Evolutionary conservation across 768 basidiomycete genomes (phyloP), one percentile per base, ranked within the genome.

Genomic region (Leccinum ochraceum): DNA sequence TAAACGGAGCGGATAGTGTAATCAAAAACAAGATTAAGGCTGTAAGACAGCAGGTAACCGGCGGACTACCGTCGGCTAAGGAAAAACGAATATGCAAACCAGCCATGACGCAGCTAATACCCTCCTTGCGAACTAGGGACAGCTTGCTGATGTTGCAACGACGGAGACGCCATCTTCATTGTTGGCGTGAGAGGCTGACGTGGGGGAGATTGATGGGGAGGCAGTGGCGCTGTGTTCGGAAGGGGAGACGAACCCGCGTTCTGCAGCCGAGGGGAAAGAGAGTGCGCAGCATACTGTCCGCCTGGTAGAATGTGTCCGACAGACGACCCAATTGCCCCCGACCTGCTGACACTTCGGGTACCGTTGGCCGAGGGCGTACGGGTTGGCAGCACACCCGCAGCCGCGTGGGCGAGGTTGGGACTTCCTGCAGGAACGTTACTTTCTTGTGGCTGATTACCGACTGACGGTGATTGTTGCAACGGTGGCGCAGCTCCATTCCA

Each of bases 321-420:
- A 37, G 67, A 54, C 28, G 64, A 28, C 17, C 60, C 61, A 32
- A 71, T 68, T 30, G 28, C 56, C 26, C 66, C 70, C 3, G 65
- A 44, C 52, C 81, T 75, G 68, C 73, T 71, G 13, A 74, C 75
- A 24, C 77, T 76, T 49, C 83, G 81, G n/a, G 78, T 78, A 6
- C 86, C 85, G 65, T 84, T 85, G 20, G 82, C 80, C 0, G 86
- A 87, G 3, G 86, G 82, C 11, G 81, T 79, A 24, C 85, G 80
- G 17, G 66, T 66, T 24, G 80, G 80, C 3, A 79, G 75, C 17
- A 59, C 59, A 56, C 69, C 73, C 39, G 75, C 77, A 10, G 74
- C 67, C n/a, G 76, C 65, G 60, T 81, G 77, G 16, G 57, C 17
- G 32, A 61, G 63, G 37, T 55, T 69, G 8, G 79, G 81, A 63